Conservation (phyloP, 495 filamentous ascomycete genomes). For the Viridothelium virens region DNA sequence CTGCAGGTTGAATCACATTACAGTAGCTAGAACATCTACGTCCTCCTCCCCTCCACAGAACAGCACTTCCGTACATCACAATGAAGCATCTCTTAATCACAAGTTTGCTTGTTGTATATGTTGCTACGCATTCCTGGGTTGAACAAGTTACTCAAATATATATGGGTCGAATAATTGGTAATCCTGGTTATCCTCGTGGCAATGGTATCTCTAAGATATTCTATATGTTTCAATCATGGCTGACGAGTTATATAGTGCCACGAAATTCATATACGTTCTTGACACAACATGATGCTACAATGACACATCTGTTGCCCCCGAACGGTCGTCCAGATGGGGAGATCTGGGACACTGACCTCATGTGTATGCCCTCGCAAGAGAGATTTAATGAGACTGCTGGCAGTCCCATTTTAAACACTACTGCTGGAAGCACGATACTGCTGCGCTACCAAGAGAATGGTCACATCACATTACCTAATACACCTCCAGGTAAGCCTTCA, state of each 20-base stretch:
- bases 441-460: background rate
- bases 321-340: background rate
- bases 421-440: background rate
- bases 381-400: background rate
- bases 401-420: background rate
- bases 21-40: no score
- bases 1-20: no score
- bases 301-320: background rate
- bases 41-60: background rate
- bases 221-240: background rate
- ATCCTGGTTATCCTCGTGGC: background rate
- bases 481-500: background rate
- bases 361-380: background rate
- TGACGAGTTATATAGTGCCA: background rate
- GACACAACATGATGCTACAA: background rate
- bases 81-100: background rate
- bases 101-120: background rate
- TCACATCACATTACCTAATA: background rate
- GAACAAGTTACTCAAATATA: background rate
- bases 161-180: background rate
- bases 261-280: background rate
- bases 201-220: background rate
- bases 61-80: background rate
- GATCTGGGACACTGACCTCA: background rate
- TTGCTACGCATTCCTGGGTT: background rate